A percentile compares a stretch with the other conserved stretches of the same genome.
Evolutionary conservation across 176 grass and related monocot species (phyloP).

Genomic region (Phyllostachys edulis): DNA sequence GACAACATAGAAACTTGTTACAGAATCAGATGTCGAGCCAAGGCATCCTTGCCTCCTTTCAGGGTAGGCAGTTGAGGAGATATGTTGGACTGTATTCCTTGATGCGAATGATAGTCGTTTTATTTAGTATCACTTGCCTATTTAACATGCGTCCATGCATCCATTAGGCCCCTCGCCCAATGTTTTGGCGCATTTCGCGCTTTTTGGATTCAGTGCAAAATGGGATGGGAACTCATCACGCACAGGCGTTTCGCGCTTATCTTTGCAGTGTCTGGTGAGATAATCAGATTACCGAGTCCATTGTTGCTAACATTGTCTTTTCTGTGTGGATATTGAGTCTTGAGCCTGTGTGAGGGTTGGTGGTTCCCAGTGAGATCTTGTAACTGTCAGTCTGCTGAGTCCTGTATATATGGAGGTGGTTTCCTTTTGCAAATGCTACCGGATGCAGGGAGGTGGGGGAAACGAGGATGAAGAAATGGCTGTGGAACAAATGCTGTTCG

Average conservation of each 20-base stretch:
- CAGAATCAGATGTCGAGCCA: constrained; percentile 27
- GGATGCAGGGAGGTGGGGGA: background rate
- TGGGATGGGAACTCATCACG: background rate
- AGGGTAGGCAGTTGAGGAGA: constrained; percentile 34
- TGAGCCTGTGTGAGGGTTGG: background rate
- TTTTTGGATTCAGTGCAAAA: constrained; percentile 26
- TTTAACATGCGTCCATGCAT: constrained; percentile 31
- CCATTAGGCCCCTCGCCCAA: constrained; percentile 19
- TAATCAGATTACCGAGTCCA: background rate
- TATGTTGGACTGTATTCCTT: constrained; percentile 44
- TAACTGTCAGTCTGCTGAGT: background rate
- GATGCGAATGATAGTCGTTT: constrained; percentile 28
- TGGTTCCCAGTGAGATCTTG: background rate
- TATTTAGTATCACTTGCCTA: constrained; percentile 35
- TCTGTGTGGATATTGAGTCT: background rate
- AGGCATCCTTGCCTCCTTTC: constrained; percentile 44
- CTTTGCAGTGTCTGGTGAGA: background rate
- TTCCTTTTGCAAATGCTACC: background rate
- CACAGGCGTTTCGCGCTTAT: background rate
- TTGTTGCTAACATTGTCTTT: background rate
- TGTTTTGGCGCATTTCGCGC: constrained; percentile 16
- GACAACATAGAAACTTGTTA: constrained; percentile 36
- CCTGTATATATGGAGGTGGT: background rate
- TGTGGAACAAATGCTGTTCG: background rate
- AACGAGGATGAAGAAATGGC: background rate